phyloP scores from a whole-genome alignment of 164 flowering plant genomes.

The Echeveria elegans region DNA sequence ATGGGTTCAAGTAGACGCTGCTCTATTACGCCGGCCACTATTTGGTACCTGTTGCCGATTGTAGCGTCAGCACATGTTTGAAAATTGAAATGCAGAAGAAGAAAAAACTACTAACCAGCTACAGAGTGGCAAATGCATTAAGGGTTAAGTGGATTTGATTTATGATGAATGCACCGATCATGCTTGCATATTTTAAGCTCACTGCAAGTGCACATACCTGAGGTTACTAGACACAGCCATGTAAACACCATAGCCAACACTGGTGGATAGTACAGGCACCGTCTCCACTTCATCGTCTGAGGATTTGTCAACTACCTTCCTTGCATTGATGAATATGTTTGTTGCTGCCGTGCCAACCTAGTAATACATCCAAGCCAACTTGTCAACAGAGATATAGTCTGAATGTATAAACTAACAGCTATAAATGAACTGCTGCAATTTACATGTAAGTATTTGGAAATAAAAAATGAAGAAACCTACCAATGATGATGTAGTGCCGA shows the following conservation, averaged over 20 bases:
- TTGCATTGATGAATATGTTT: constrained; percentile 69
- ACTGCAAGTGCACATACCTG: constrained; percentile 37
- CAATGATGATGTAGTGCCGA: constrained; percentile 88
- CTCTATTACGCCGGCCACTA: constrained; percentile 86
- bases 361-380: constrained; percentile 3
- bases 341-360: constrained; percentile 86
- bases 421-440: background rate
- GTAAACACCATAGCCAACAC: constrained; percentile 91
- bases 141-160: too few species aligned
- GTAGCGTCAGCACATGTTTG: background rate
- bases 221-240: constrained; percentile 98
- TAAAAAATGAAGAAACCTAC: constrained; percentile 25
- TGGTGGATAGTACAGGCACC: constrained; percentile 77
- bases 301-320: constrained; percentile 63
- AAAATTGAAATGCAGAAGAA: background rate
- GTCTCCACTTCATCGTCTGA: constrained; percentile 65
- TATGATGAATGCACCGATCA: background rate
- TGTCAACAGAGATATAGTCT: background rate
- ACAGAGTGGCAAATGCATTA: too few species aligned
- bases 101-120: too few species aligned
- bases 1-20: constrained; percentile 83
- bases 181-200: background rate
- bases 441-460: too few species aligned
- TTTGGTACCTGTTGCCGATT: constrained; percentile 62
- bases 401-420: background rate